These are phyloP conservation scores for Paramarasmius palmivorus DNA, from an alignment of 1,284 basidiomycete species.

Conservation along the genomic window DNA sequence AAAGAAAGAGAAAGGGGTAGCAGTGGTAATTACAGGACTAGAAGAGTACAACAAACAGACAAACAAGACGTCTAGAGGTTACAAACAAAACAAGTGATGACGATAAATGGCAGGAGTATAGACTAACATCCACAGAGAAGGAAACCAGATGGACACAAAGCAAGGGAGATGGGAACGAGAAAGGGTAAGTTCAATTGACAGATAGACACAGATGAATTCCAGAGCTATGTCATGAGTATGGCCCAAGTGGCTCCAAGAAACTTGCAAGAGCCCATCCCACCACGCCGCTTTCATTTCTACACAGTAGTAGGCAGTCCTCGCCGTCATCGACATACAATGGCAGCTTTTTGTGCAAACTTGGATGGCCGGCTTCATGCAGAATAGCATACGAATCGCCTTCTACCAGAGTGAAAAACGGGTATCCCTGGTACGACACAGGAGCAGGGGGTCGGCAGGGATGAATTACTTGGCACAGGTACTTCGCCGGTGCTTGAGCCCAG, in stretches of 20 bases:
- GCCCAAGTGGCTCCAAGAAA: constrained; percentile 57
- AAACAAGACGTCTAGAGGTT: no score
- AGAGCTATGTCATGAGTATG: no score
- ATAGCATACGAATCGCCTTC: constrained; percentile 66
- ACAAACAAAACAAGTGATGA: no score
- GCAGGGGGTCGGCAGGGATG: constrained; percentile 65
- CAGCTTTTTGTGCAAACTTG: constrained; percentile 64
- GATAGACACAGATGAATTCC: no score
- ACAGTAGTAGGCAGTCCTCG: constrained; percentile 74
- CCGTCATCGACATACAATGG: constrained; percentile 79
- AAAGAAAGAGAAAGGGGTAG: no score
- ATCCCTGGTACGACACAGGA: constrained; percentile 64
- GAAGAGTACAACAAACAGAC: no score
- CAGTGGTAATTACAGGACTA: no score
- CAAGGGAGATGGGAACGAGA: no score
- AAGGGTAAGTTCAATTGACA: no score
- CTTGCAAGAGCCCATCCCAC: constrained; percentile 82
- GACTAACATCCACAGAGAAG: no score
- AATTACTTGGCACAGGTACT: constrained; percentile 66
- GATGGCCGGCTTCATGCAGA: constrained; percentile 74
- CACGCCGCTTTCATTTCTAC: constrained; percentile 48
- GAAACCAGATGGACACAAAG: no score
- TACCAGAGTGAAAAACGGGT: constrained; percentile 70
- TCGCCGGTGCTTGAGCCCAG: constrained; percentile 45
- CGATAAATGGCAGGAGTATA: no score